phyloP scores from a whole-genome alignment of 2,329 filamentous ascomycete species.

The Botryotinia globosa region DNA sequence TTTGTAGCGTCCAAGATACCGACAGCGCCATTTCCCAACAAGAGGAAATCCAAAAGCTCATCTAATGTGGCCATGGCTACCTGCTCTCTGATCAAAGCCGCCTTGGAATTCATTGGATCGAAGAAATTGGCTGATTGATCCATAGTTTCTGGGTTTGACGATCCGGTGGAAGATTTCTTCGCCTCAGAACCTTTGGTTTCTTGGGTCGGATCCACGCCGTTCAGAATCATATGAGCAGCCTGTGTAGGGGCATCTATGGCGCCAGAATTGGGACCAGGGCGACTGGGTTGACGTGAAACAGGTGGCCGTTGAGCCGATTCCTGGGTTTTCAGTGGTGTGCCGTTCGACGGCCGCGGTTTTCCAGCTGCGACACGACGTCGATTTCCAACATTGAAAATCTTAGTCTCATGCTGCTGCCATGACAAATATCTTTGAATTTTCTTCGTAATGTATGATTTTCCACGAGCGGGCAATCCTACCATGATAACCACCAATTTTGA shows the following conservation, averaged over 20 bases:
- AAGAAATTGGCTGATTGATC: conserved; percentile 95
- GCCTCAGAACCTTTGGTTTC: conserved; percentile 25
- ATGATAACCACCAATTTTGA: conserved; percentile 97
- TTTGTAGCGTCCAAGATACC: conserved; percentile 98
- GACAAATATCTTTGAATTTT: conserved; percentile 93
- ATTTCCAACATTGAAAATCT: conserved; percentile 97
- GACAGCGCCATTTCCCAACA: conserved; percentile 78
- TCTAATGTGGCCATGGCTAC: conserved; percentile 90
- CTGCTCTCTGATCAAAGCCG: conserved; percentile 81
- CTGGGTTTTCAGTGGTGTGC: conserved; percentile 25
- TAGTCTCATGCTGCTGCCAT: conserved; percentile 94
- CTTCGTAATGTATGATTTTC: conserved; percentile 99
- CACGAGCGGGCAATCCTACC: conserved; percentile 91
- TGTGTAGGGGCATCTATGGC: conserved; percentile 44
- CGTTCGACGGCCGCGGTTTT: conserved; percentile 34
- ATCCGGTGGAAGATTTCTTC: conserved; percentile 38
- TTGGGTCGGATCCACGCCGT: conserved; percentile 42
- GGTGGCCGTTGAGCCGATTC: background rate
- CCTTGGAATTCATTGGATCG: conserved; percentile 81
- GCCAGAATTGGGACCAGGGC: conserved; percentile 25
- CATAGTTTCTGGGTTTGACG: conserved; percentile 44
- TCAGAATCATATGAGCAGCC: conserved; percentile 57
- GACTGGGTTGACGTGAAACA: conserved; percentile 12
- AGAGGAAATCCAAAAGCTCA: conserved; percentile 85
- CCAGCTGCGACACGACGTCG: conserved; percentile 77